These are phyloP conservation scores for Gossypium lobatum DNA, from an alignment of 441 rosid species.

Conservation along the genomic window DNA sequence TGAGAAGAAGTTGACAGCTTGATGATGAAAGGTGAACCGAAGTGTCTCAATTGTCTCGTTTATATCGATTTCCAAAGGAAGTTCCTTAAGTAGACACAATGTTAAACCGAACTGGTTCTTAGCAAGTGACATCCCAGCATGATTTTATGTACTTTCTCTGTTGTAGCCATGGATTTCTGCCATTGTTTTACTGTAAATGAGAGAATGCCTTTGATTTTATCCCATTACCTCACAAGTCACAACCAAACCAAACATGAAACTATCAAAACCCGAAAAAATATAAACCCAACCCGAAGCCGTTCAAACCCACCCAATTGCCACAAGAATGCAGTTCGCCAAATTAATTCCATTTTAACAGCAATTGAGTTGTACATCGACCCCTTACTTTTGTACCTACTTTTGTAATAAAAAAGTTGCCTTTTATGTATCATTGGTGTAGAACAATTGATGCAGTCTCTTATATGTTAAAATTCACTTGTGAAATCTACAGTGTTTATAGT, in stretches of 20 bases:
- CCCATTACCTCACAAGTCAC: background rate
- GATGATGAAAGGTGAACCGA: constrained; percentile 14
- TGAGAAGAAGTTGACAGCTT: constrained; percentile 47
- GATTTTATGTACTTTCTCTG: background rate
- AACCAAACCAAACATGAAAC: background rate
- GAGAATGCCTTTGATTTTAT: background rate
- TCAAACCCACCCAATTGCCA: background rate
- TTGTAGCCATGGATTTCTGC: background rate
- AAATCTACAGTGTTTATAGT: too few relatives aligned
- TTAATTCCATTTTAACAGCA: too few relatives aligned
- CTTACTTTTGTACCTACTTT: too few relatives aligned
- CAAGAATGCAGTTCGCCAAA: too few relatives aligned
- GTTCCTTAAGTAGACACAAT: background rate
- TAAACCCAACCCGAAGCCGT: too few relatives aligned
- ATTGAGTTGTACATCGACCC: too few relatives aligned
- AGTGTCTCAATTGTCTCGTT: constrained; percentile 14
- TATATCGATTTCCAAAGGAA: background rate
- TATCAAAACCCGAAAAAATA: background rate
- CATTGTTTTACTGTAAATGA: background rate
- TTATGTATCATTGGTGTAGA: background rate
- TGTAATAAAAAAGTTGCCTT: too few relatives aligned
- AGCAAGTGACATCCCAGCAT: background rate
- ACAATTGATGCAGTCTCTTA: too few relatives aligned
- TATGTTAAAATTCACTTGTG: too few relatives aligned
- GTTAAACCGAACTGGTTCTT: background rate